Evolutionary conservation across 2,329 filamentous ascomycete genomes (phyloP).

Genomic region (Cladosporium oxysporum): DNA sequence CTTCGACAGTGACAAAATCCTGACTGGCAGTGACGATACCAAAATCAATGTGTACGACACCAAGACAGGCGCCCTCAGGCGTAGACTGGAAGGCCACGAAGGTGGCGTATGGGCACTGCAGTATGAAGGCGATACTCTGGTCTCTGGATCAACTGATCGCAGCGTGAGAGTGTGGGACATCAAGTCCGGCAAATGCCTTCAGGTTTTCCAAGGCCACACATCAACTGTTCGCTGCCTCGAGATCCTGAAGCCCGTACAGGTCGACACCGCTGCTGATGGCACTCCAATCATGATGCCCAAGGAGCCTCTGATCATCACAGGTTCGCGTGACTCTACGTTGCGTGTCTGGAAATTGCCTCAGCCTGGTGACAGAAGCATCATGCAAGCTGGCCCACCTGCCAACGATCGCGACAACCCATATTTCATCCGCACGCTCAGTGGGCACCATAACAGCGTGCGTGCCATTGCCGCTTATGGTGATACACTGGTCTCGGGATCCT

Average conservation of each 20-base stretch:
- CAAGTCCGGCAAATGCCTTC: conserved; percentile 85
- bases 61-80: conserved; percentile 82
- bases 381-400: conserved; percentile 73
- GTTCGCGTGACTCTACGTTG: conserved; percentile 89
- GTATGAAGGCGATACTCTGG: conserved; percentile 91
- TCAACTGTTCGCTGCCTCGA: conserved; percentile 95
- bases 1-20: conserved; percentile 96
- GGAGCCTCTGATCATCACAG: conserved; percentile 94
- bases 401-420: conserved; percentile 85
- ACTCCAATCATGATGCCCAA: conserved; percentile 85
- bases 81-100: conserved; percentile 87
- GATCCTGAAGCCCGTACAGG: conserved; percentile 83
- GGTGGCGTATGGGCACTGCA: conserved; percentile 97
- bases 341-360: conserved; percentile 93
- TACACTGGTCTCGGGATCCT: conserved; percentile 94
- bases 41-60: conserved; percentile 98
- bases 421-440: conserved; percentile 82
- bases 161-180: conserved; percentile 99
- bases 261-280: conserved; percentile 71
- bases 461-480: conserved; percentile 94
- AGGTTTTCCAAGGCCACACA: conserved; percentile 96
- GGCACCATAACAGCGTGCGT: conserved; percentile 90
- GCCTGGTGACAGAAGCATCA: conserved; percentile 73
- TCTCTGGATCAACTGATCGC: conserved; percentile 93
- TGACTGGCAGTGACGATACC: conserved; percentile 96